Conservation (phyloP, 805 yeast genomes). For the Wickerhamiella occidentalis region DNA sequence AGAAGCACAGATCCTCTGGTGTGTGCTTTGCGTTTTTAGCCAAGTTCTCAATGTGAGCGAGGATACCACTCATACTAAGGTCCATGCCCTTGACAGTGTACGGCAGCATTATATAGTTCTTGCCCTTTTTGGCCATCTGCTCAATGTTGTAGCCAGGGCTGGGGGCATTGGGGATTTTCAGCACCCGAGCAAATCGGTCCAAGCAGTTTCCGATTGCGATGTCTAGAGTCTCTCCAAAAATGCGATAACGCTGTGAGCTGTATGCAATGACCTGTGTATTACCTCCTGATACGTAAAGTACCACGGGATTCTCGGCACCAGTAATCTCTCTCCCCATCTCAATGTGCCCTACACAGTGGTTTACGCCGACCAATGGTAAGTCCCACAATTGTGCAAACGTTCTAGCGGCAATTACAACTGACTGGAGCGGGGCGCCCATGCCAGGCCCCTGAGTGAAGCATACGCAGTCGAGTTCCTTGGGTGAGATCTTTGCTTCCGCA, state of each 20-base stretch:
- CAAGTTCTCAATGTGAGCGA: constrained; percentile 69
- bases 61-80: constrained; percentile 86
- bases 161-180: constrained; percentile 82
- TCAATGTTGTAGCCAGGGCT: constrained; percentile 97
- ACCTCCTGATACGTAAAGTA: constrained; percentile 94
- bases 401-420: constrained; percentile 87
- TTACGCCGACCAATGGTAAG: constrained; percentile 83
- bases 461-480: constrained; percentile 37
- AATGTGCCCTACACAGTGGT: constrained; percentile 95
- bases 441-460: constrained; percentile 99
- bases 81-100: constrained; percentile 99
- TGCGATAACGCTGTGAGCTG: constrained; percentile 82
- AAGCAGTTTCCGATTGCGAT: constrained; percentile 96
- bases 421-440: constrained; percentile 96
- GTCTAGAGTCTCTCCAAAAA: constrained; percentile 98
- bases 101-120: constrained; percentile 58
- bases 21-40: constrained; percentile 41
- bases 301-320: constrained; percentile 96
- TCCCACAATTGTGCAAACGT: constrained; percentile 69
- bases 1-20: constrained; percentile 79
- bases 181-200: constrained; percentile 87
- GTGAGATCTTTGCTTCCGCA: constrained; percentile 42
- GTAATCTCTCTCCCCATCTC: constrained; percentile 99
- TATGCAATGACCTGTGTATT: constrained; percentile 97
- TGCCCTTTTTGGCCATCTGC: constrained; percentile 64